Base-by-base conservation (phyloP, 208 protist genomes). In the Crithidia expoeki region DNA sequence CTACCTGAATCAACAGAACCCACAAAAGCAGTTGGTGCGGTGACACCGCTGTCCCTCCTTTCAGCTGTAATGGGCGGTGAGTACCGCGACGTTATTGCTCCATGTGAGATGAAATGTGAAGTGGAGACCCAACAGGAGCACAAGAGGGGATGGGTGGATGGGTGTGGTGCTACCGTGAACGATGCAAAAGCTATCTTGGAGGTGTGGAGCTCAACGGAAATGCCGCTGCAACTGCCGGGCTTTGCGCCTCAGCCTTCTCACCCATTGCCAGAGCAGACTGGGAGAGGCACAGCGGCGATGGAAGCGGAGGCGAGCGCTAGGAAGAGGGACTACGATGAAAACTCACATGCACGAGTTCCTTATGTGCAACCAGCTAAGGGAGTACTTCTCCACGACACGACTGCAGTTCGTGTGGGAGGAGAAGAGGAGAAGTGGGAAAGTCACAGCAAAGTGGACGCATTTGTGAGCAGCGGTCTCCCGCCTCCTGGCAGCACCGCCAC, bases 141-240 rank as follows among this genome's bases (percentile, higher is more conserved):
- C n/a, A n/a, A n/a, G n/a, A n/a, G n/a, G 46, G 38, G 38, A 44
- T 7, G 38, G 14, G 10, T 7, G 38, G 38, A 44, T 44, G 38
- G 38, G 14, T 16, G 9, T 30, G 10, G 30, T 40, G 42, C 3
- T 36, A 25, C 34, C n/a, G 47, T 30, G 6, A 19, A 16, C 3
- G 56, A 76, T 21, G 3, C 64, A 23, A 66, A 50, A 7, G 49
- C 64, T 30, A 27, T 77, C 28, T 36, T 86, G 25, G 76, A 82
- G 51, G 23, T 78, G 46, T 86, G 81, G 81, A 74, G 73, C 67
- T 83, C 76, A 12, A 65, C 67, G n/a, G 81, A 86, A 51, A 52
- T 74, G 60, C 81, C 77, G 34, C 59, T 86, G 21, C 36, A 61
- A n/a, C 33, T 72, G 23, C 57, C 72, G 6, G 23, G 5, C n/a